Percentiles rank a stretch among this genome's conserved stretches.
Evolutionary conservation across 176 grass and related monocot genomes (phyloP).

Genomic region (Tuctoria greenei): DNA sequence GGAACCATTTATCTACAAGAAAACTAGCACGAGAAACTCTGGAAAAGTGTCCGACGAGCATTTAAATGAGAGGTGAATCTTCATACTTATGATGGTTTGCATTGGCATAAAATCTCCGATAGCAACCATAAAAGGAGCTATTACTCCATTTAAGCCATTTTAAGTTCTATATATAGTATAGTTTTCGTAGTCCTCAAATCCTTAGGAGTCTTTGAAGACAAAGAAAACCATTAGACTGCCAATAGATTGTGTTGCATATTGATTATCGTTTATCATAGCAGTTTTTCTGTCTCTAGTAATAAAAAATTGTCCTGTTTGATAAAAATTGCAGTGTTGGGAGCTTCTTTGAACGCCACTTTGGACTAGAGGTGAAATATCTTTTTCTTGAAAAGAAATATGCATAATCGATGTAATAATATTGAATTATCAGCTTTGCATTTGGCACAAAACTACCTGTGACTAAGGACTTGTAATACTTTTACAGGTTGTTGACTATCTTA

Average conservation of each 20-base stretch:
- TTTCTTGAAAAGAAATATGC: constrained; percentile 23
- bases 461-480: constrained; percentile 33
- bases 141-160: background rate
- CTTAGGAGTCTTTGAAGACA: background rate
- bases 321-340: constrained; percentile 72
- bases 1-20: constrained; percentile 82
- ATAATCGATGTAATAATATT: constrained; percentile 19
- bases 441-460: constrained; percentile 13
- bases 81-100: constrained; percentile 43
- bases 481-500: constrained; percentile 91
- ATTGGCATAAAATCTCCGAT: background rate
- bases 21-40: constrained; percentile 43
- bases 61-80: constrained; percentile 77
- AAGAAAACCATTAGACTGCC: background rate
- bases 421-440: constrained; percentile 22
- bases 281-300: constrained; percentile 33
- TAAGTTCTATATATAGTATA: background rate
- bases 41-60: constrained; percentile 67
- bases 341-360: constrained; percentile 92
- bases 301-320: constrained; percentile 4
- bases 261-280: background rate
- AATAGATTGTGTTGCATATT: background rate
- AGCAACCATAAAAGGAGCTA: background rate
- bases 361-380: constrained; percentile 62
- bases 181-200: background rate